Evolutionary conservation across 257 asterid species (phyloP), one percentile per base, ranked within the genome.

Genomic region (Salvia hispanica): DNA sequence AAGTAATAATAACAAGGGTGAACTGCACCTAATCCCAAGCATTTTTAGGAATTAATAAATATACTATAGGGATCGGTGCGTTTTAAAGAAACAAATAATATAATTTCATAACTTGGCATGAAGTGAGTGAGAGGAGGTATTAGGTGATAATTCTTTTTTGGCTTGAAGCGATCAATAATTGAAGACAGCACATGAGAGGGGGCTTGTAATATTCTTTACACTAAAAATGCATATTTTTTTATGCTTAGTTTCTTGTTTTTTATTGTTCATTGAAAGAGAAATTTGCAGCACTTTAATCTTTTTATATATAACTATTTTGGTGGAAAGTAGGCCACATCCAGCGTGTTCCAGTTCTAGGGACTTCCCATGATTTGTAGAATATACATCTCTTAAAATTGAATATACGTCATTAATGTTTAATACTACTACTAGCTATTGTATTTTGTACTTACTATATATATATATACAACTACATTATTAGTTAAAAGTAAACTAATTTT

Each of bases 101-200:
- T 42, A 39, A 53, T 53, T 52, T 55, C 37, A 36, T 63, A 50
- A 66, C 2, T 77, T 77, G 82, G 70, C 70, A 15, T 58, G 28
- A 73, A 64, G 67, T 59, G 82, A 67, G 71, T 61, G 72, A 61
- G 72, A 61, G 63, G 55, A 47, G 40, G 42, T 64, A 70, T 64
- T 62, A 69, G 57, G 44, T 57, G 12, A 53, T 43, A 14, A 61
- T 42, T 42, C 50, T 42, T 57, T 65, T 64, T 58, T 46, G 21
- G 74, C 72, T 78, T 1, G 31, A 25, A 25, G 31, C 31, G 31
- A 25, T 65, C 82, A 78, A 74, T 78, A 45, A 78, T 78, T 78
- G 82, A 54, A 61, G 82, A 64, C 79, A 58, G 28, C 79, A 70
- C 82, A 74, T 78, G 82, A 58, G 60, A 46, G 55, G 39, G 67